Percentiles rank a stretch among this genome's conserved stretches.
phyloP scores from a whole-genome alignment of 2,329 filamentous ascomycete species.

The Chalara sp. region DNA sequence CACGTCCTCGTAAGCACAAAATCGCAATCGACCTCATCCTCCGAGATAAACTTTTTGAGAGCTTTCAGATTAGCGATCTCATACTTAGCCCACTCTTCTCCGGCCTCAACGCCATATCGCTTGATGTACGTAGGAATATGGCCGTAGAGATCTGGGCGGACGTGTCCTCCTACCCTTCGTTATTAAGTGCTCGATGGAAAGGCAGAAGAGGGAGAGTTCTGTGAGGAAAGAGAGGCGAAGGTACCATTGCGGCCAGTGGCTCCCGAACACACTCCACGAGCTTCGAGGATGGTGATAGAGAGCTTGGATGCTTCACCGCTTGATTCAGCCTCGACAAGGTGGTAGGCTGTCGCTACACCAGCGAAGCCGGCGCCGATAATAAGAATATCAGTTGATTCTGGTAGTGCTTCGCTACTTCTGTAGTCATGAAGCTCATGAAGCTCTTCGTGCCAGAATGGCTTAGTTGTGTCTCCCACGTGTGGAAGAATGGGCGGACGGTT shows the following conservation, averaged over 20 bases:
- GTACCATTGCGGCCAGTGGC: constrained; percentile 1
- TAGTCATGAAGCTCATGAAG: background rate
- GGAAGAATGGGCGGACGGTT: no score
- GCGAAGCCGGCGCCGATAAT: constrained; percentile 45
- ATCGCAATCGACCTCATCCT: constrained; percentile 36
- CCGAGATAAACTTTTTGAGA: constrained; percentile 30
- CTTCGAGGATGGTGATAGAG: background rate
- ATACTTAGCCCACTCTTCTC: constrained; percentile 23
- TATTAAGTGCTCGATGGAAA: no score
- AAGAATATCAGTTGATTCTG: constrained; percentile 28
- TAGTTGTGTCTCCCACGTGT: background rate
- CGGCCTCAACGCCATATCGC: background rate
- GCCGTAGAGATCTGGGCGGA: background rate
- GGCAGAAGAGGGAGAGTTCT: background rate
- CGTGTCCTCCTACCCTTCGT: background rate
- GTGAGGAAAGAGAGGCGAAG: background rate
- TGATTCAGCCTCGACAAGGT: constrained; percentile 28
- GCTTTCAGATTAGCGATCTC: constrained; percentile 31
- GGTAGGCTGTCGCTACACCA: constrained; percentile 43
- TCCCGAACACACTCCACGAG: constrained; percentile 1
- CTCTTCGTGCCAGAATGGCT: background rate
- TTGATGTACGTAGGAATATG: background rate
- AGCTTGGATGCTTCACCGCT: background rate
- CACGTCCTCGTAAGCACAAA: constrained; percentile 28
- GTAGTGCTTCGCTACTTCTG: background rate